These are phyloP conservation scores for Macadamia tetraphylla DNA, from an alignment of 164 flowering plant genomes.

Conservation along the genomic window DNA sequence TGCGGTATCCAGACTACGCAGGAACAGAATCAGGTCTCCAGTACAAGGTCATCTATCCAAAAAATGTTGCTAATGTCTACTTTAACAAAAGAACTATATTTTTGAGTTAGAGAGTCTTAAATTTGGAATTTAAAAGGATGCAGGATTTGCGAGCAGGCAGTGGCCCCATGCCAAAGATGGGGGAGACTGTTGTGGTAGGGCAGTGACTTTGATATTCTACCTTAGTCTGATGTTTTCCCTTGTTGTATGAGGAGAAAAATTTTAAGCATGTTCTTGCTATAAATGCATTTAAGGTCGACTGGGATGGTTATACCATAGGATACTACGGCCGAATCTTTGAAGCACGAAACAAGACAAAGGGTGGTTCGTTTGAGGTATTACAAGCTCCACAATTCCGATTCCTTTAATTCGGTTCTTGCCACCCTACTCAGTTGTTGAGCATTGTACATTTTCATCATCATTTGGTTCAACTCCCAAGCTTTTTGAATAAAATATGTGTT, in stretches of 20 bases:
- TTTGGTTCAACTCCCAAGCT: not conserved
- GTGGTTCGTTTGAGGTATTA: constrained; percentile 88
- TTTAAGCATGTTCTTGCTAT: constrained; percentile 11
- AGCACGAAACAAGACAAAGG: constrained; percentile 98
- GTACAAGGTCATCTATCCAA: constrained; percentile 58
- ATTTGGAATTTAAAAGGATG: constrained; percentile 26
- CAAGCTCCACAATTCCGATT: not conserved
- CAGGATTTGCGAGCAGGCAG: constrained; percentile 82
- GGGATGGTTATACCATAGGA: constrained; percentile 99
- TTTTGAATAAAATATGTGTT: not conserved
- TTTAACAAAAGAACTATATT: not conserved
- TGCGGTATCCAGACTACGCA: constrained; percentile 76
- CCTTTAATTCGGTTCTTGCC: not conserved
- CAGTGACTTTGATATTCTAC: not conserved
- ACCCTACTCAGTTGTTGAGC: not conserved
- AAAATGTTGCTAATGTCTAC: constrained; percentile 5
- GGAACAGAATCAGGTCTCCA: constrained; percentile 89
- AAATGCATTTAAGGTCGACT: constrained; percentile 55
- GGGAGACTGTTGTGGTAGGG: constrained; percentile 92
- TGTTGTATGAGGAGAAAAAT: not conserved
- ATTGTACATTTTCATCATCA: not conserved
- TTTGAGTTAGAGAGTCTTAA: constrained; percentile 5
- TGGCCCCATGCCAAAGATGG: constrained; percentile 80
- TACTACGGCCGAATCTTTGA: constrained; percentile 97
- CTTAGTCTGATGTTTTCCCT: not conserved